These are phyloP conservation scores for Arctium minus DNA, from an alignment of 129 eudicot species.

Conservation along the genomic window DNA sequence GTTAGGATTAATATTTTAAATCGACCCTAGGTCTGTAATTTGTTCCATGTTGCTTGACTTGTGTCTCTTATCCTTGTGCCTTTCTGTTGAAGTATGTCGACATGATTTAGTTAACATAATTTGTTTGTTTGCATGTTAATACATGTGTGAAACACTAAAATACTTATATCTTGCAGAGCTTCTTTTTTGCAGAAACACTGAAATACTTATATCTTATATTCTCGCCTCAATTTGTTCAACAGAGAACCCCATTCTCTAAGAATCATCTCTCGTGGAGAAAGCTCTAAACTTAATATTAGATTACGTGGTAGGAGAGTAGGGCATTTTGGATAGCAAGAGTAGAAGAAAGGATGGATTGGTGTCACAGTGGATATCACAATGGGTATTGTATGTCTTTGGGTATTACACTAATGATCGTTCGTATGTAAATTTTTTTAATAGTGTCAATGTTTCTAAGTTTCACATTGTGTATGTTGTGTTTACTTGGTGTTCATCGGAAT, in stretches of 20 bases:
- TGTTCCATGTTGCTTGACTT: background rate
- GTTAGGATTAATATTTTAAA: too few relatives aligned
- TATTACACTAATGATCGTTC: too few relatives aligned
- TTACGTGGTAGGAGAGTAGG: constrained; percentile 81
- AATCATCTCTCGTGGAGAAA: constrained; percentile 53
- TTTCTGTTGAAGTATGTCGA: too few relatives aligned
- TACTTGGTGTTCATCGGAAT: too few relatives aligned
- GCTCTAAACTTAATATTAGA: constrained; percentile 24
- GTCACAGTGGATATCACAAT: too few relatives aligned
- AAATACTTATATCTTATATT: constrained; percentile 91
- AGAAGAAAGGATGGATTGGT: constrained; percentile 11
- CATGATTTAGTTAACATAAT: background rate
- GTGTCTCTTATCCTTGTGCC: background rate
- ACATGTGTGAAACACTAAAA: constrained; percentile 75
- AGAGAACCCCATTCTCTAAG: constrained; percentile 94
- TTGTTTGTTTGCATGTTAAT: constrained; percentile 60
- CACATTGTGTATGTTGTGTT: too few relatives aligned
- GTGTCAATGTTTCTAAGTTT: too few relatives aligned
- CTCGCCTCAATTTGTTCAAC: constrained; percentile 89
- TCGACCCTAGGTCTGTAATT: background rate
- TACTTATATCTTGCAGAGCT: constrained; percentile 91
- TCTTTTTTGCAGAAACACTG: constrained; percentile 94
- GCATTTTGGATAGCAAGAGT: constrained; percentile 44
- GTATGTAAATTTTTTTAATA: too few relatives aligned
- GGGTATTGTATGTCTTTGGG: too few relatives aligned